Evolutionary conservation across 2,329 filamentous ascomycete species (phyloP), one percentile per base, ranked within the genome.

Genomic region (Hymenoscyphus fructigenus): DNA sequence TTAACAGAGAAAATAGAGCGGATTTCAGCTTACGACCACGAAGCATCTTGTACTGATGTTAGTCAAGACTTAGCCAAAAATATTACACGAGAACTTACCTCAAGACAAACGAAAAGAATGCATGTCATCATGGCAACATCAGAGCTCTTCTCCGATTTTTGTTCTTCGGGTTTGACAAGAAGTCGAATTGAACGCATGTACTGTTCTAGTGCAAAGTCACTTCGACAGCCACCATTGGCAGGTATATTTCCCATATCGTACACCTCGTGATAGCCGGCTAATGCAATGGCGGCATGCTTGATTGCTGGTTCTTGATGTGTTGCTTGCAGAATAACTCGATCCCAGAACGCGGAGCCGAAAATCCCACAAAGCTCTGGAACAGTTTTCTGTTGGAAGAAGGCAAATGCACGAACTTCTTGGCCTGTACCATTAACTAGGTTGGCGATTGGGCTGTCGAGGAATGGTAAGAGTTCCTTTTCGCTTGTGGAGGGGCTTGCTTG

Each of bases 341-440:
- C 85, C 86, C 87, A 90, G 71, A 89, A 89, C 2, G 81, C 78
- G 26, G 81, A 83, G 71, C 88, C 84, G 66, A 89, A 89, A 70
- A 86, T 36, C n/a, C 60, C 60, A 9, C 47, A 57, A 4, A 62
- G 53, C 23, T 62, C 38, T 5, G 60, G 60, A 44, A 50, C 60
- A 47, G 60, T 62, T 17, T 23, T 41, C 28, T 62, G 20, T 6
- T 36, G 32, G 36, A 62, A 62, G 34, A 44, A 62, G 32, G 23
- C 32, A 32, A 62, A 62, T 12, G 60, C 50, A 9, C 60, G 60
- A 57, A 56, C n/a, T 57, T 62, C 60, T 4, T 53, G 20, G 17
- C 15, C 5, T 20, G 59, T 53, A 20, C 23, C 38, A 4, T 5
- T 20, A 5, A 57, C 36, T 10, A 20, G 6, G n/a, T 5, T 32